phyloP scores from a whole-genome alignment of 371 early-diverging fungal genomes.

The Rhizopus arrhizus region DNA sequence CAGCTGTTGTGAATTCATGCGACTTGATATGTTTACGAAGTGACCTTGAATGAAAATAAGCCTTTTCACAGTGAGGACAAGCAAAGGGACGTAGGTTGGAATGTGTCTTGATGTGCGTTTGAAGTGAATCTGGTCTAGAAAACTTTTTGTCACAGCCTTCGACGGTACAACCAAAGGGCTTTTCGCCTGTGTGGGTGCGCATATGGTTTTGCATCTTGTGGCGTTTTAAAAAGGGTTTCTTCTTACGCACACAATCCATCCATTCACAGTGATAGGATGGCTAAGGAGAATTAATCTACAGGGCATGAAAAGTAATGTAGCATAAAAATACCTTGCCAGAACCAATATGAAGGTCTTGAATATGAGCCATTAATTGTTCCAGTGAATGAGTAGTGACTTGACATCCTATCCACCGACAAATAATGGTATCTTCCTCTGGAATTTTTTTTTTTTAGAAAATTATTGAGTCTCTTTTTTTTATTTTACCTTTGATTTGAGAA shows the following conservation, averaged over 20 bases:
- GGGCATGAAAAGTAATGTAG: background rate
- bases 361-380: slow-evolving; percentile 61
- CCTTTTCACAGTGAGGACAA: slow-evolving; percentile 72
- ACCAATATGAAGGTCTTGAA: slow-evolving; percentile 66
- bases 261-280: slow-evolving; percentile 75
- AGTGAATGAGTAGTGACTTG: slow-evolving; percentile 39
- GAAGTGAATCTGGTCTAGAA: slow-evolving; percentile 79
- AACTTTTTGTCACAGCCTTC: slow-evolving; percentile 71
- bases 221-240: slow-evolving; percentile 76
- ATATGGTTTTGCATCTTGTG: slow-evolving; percentile 85
- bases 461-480: background rate
- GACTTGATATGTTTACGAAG: slow-evolving; percentile 71
- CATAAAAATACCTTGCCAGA: slow-evolving; percentile 56
- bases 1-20: too few relatives aligned
- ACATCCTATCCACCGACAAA: slow-evolving; percentile 67
- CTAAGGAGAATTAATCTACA: slow-evolving; percentile 16
- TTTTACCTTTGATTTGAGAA: slow-evolving; percentile 9
- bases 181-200: slow-evolving; percentile 80
- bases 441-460: slow-evolving; percentile 1
- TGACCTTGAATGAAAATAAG: slow-evolving; percentile 80
- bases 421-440: slow-evolving; percentile 11
- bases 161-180: slow-evolving; percentile 52
- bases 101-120: slow-evolving; percentile 87
- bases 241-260: slow-evolving; percentile 67
- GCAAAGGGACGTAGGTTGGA: slow-evolving; percentile 70